These are phyloP conservation scores for Babesia ovis DNA, from an alignment of 169 alveolate species.

Conservation along the genomic window DNA sequence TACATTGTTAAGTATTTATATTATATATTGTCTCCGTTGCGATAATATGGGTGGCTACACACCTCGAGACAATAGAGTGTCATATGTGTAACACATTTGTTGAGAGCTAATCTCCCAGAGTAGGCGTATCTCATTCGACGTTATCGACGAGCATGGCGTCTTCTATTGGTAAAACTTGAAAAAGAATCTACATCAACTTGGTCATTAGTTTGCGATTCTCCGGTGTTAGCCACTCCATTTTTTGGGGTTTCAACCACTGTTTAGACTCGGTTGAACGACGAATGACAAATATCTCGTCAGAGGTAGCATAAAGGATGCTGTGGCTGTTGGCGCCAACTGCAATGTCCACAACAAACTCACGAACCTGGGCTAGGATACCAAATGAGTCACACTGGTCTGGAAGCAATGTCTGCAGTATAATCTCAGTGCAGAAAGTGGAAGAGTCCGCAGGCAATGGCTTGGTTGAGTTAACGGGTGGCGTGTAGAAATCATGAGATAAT, in stretches of 20 bases:
- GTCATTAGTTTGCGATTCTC: constrained; percentile 27
- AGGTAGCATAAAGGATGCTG: constrained; percentile 19
- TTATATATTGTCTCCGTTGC: no score
- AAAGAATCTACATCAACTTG: constrained; percentile 22
- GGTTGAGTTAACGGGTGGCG: neutral
- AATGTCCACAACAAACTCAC: constrained; percentile 37
- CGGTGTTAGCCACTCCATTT: constrained; percentile 35
- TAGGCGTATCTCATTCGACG: no score
- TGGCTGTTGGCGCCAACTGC: constrained; percentile 3
- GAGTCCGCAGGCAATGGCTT: constrained; percentile 20
- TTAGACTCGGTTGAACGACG: neutral
- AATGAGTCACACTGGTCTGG: constrained; percentile 45
- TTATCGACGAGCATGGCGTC: no score
- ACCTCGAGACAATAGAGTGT: no score
- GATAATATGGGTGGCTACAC: no score
- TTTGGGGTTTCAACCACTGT: constrained; percentile 43
- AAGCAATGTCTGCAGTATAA: constrained; percentile 32
- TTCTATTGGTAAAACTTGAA: no score
- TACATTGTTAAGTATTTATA: no score
- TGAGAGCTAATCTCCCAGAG: no score
- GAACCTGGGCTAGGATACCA: constrained; percentile 29
- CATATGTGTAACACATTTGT: no score
- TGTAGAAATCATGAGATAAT: constrained; percentile 5
- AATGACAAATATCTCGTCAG: constrained; percentile 24
- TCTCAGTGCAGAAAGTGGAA: constrained; percentile 32